Evolutionary conservation across 176 grass and related monocot species (phyloP).

Genomic region (Phoenix roebelenii): DNA sequence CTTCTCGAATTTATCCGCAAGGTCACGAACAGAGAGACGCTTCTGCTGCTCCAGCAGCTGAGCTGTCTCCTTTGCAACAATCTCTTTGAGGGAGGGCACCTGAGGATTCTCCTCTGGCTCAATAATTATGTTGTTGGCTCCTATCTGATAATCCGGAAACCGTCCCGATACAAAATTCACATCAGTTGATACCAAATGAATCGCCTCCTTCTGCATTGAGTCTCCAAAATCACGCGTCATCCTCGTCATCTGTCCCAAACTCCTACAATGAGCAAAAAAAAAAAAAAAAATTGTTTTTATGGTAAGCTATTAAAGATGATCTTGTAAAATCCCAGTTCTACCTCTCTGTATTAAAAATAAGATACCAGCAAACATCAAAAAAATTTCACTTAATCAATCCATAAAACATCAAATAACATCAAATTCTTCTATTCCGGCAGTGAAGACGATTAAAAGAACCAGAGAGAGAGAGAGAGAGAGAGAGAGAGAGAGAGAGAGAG

Average conservation of each 20-base stretch:
- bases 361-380: too few species aligned
- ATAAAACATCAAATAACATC: too few species aligned
- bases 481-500: too few species aligned
- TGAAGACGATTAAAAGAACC: neutral
- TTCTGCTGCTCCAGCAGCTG: conserved; percentile 72
- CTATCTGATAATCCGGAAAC: conserved; percentile 81
- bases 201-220: conserved; percentile 53
- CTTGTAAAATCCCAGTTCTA: neutral
- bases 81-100: conserved; percentile 58
- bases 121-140: conserved; percentile 69
- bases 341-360: too few species aligned
- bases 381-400: too few species aligned
- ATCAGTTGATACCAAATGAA: conserved; percentile 64
- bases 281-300: too few species aligned
- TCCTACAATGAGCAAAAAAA: neutral
- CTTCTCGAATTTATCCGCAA: conserved; percentile 90
- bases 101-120: conserved; percentile 64
- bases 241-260: conserved; percentile 46
- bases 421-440: neutral
- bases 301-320: too few species aligned
- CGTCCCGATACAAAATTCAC: conserved; percentile 67
- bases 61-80: conserved; percentile 83
- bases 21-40: conserved; percentile 84
- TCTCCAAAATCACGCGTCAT: conserved; percentile 62
- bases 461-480: too few species aligned